Base-by-base conservation (phyloP, 2,329 filamentous ascomycete species). In the Onygenales sp. region DNA sequence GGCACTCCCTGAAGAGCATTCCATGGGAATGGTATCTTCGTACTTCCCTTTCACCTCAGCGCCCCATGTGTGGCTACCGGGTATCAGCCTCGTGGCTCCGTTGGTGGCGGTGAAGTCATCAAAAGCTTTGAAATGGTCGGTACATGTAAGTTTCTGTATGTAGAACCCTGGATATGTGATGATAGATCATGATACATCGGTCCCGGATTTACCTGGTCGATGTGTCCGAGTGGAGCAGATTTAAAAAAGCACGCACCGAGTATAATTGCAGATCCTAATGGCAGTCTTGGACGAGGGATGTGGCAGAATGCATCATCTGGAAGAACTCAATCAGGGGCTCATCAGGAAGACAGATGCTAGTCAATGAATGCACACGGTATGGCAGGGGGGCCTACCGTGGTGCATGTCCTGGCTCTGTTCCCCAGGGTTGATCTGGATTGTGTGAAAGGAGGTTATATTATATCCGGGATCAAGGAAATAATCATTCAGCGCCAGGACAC, bases 401-500 rank as follows among this genome's bases (percentile, higher is more conserved):
- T 71, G 69, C 51, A 72, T 56, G 14, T 60, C 56, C 58, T 72
- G 70, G n/a, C 64, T 58, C 31, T 60, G 61, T 59, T 70, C 69
- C n/a, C 68, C 67, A 1, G 69, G 68, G 45, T 69, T 64, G 55
- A 73, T 72, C 46, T 63, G 63, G 17, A 73, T 71, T 52, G 65
- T 70, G 51, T 71, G 67, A 34, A 70, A 64, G 6, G 65, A 62
- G 42, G 62, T 67, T 14, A 72, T 49, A 17, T 67, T 59, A 46
- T 67, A 72, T 0, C 67, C 68, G 13, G 62, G 59, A 48, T 69
- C 69, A n/a, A 74, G 60, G 53, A 72, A 72, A 54, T 67, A 65
- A 32, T 71, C 65, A 52, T 73, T 73, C 43, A 74, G 61, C 1
- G 68, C 65, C 17, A 72, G 59, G 4, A 73, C 65, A 17, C 63